Conservation (phyloP, 768 basidiomycete species). For the Porpolomopsis calyptriformis region DNA sequence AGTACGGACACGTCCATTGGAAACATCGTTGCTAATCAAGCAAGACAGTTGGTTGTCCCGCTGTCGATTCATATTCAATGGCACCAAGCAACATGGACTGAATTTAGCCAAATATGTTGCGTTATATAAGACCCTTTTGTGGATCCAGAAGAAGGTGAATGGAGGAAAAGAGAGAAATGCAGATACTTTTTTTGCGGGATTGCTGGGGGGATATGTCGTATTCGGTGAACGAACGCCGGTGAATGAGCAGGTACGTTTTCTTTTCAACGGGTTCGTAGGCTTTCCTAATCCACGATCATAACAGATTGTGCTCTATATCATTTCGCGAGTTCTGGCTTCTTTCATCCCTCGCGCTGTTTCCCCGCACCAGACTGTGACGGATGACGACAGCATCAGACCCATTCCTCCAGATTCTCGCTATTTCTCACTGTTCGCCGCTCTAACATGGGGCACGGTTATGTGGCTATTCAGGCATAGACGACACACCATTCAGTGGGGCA, state of each 20-base stretch:
- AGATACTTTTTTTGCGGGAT: constrained; percentile 89
- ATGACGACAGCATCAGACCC: constrained; percentile 44
- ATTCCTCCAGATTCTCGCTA: constrained; percentile 76
- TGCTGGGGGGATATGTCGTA: constrained; percentile 83
- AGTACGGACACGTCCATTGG: constrained; percentile 25
- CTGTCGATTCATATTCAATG: constrained; percentile 55
- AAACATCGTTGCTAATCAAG: constrained; percentile 7
- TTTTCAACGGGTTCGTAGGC: background rate
- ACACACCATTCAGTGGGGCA: constrained; percentile 90
- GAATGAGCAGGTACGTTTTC: constrained; percentile 71
- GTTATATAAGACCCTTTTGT: constrained; percentile 77
- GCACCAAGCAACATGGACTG: constrained; percentile 83
- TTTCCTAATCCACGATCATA: background rate
- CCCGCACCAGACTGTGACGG: constrained; percentile 37
- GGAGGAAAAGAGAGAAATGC: constrained; percentile 69
- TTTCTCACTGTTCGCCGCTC: constrained; percentile 79
- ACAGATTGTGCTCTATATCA: constrained; percentile 92
- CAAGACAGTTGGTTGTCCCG: constrained; percentile 59
- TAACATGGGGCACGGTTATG: constrained; percentile 96
- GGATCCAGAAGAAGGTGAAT: constrained; percentile 74
- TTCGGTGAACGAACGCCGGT: constrained; percentile 82
- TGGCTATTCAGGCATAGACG: constrained; percentile 83
- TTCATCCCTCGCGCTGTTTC: constrained; percentile 71
- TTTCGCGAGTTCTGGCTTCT: constrained; percentile 83
- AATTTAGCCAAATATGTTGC: constrained; percentile 93